A percentile compares a stretch with the other conserved stretches of the same genome.
Evolutionary conservation across 140 eudicot species (phyloP).

Genomic region (Bidens hawaiensis): DNA sequence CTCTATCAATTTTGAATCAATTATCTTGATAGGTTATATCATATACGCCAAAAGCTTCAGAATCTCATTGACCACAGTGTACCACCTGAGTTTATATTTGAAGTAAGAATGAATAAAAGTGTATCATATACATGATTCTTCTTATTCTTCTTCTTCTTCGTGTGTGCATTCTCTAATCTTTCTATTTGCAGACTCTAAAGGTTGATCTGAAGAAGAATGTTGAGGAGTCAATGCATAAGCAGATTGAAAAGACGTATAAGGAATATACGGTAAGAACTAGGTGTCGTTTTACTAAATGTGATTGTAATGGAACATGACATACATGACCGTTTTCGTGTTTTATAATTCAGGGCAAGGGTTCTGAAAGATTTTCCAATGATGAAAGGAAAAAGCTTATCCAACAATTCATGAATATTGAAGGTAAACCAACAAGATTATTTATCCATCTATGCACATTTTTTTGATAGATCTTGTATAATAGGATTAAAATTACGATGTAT

Average conservation of each 20-base stretch:
- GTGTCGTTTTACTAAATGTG: not conserved
- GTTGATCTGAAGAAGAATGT: constrained; percentile 52
- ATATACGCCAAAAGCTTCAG: constrained; percentile 66
- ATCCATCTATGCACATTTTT: too few species aligned
- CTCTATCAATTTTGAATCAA: constrained; percentile 14
- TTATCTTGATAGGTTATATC: constrained; percentile 49
- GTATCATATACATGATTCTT: not conserved
- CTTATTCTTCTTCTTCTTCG: too few species aligned
- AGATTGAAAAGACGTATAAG: constrained; percentile 36
- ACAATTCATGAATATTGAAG: constrained; percentile 73
- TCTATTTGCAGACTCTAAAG: constrained; percentile 46
- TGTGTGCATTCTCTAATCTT: constrained; percentile 10
- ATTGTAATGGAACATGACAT: not conserved
- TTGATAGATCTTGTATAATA: too few species aligned
- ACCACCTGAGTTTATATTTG: constrained; percentile 68
- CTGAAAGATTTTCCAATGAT: constrained; percentile 32
- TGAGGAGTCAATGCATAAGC: constrained; percentile 35
- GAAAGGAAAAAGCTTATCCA: constrained; percentile 45
- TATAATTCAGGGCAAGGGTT: constrained; percentile 31
- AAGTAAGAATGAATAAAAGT: constrained; percentile 35
- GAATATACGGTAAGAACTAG: constrained; percentile 47
- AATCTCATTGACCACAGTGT: constrained; percentile 74
- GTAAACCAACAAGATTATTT: constrained; percentile 40
- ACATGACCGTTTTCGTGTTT: constrained; percentile 13
- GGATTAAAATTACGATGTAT: too few species aligned